Evolutionary conservation across 2,329 filamentous ascomycete genomes (phyloP).

Genomic region (Metarhizium album): DNA sequence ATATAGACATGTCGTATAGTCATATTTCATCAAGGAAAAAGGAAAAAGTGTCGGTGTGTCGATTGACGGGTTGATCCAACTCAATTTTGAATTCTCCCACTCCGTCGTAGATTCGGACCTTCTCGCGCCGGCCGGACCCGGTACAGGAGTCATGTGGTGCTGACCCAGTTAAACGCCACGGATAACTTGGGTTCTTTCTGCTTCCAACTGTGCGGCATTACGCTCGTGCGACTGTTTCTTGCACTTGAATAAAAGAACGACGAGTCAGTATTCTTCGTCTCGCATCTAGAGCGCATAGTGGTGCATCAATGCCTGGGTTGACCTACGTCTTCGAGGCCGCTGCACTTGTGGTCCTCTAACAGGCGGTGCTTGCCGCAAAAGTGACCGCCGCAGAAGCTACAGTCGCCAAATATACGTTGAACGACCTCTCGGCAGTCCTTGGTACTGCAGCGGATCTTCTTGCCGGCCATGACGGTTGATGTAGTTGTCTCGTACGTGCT

Average conservation of each 20-base stretch:
- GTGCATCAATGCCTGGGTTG: background rate
- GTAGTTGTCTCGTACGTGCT: too few species aligned
- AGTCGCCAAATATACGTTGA: constrained; percentile 92
- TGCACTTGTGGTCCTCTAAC: constrained; percentile 89
- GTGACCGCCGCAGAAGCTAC: constrained; percentile 85
- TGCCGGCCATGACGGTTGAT: constrained; percentile 46
- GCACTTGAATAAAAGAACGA: constrained; percentile 42
- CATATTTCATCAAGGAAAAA: constrained; percentile 7
- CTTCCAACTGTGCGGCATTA: constrained; percentile 85
- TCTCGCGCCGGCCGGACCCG: background rate
- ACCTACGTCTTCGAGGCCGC: constrained; percentile 76
- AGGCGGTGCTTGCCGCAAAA: constrained; percentile 93
- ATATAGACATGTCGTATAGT: constrained; percentile 9
- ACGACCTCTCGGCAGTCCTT: constrained; percentile 81
- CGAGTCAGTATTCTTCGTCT: constrained; percentile 5
- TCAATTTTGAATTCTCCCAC: background rate
- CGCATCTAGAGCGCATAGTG: background rate
- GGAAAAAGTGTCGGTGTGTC: background rate
- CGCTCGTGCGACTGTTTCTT: constrained; percentile 94
- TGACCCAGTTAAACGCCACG: constrained; percentile 59
- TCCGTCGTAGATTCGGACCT: background rate
- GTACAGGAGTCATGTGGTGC: background rate
- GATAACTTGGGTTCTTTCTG: constrained; percentile 88
- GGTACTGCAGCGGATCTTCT: constrained; percentile 76
- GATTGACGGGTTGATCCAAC: background rate